Evolutionary conservation across 148 eudicot species (phyloP).

Genomic region (Tetragonia tetragonoides): DNA sequence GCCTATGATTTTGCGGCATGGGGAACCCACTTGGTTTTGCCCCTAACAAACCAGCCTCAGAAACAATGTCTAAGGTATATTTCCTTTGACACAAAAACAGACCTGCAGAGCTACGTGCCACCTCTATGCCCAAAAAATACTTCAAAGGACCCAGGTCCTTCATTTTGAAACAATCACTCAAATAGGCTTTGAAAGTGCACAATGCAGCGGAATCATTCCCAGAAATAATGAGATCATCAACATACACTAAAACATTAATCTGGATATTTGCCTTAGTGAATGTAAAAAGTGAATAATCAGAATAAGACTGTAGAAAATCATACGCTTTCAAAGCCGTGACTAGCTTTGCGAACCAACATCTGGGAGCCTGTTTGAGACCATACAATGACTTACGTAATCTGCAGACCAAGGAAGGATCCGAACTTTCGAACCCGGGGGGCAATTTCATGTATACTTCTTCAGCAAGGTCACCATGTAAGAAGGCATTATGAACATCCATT

Average conservation of each 20-base stretch:
- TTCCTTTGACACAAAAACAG: constrained; percentile 8
- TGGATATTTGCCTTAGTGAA: not conserved
- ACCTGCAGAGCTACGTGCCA: not conserved
- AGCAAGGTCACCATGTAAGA: too few relatives aligned
- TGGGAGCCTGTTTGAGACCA: not conserved
- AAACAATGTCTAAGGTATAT: not conserved
- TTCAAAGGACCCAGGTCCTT: constrained; percentile 1
- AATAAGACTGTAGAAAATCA: too few relatives aligned
- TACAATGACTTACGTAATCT: not conserved
- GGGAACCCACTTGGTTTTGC: not conserved
- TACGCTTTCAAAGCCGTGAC: too few relatives aligned
- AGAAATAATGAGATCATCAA: not conserved
- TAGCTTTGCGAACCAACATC: too few relatives aligned
- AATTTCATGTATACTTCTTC: not conserved
- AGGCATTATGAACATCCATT: too few relatives aligned
- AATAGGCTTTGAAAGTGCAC: too few relatives aligned
- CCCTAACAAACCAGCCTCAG: not conserved
- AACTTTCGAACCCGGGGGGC: not conserved
- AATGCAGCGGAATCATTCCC: not conserved
- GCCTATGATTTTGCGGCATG: not conserved
- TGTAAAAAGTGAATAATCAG: too few relatives aligned
- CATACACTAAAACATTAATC: not conserved
- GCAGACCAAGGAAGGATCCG: not conserved
- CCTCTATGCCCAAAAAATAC: not conserved
- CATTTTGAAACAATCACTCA: not conserved